These are phyloP conservation scores for Starmerella bacillaris DNA, from an alignment of 805 yeast species.

Conservation along the genomic window DNA sequence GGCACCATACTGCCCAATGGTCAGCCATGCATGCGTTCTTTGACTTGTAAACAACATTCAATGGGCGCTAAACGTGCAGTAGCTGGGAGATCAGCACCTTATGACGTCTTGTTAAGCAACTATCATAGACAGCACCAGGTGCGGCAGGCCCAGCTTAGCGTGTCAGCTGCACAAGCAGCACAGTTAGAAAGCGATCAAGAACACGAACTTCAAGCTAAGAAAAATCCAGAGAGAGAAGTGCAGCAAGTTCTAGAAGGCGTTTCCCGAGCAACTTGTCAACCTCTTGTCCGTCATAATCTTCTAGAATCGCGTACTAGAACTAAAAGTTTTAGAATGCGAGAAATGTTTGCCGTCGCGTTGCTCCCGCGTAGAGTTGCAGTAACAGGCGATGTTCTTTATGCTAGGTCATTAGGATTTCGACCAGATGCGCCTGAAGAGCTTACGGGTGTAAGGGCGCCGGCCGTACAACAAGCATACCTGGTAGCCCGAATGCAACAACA, in stretches of 20 bases:
- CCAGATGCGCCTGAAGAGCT: conserved; percentile 49
- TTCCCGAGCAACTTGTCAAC: conserved; percentile 32
- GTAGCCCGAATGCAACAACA: conserved; percentile 14
- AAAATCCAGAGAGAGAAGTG: conserved; percentile 41
- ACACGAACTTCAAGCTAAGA: conserved; percentile 14
- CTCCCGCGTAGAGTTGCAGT: conserved; percentile 32
- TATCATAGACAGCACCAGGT: conserved; percentile 89
- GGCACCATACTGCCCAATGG: conserved; percentile 90
- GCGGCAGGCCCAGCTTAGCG: conserved; percentile 25
- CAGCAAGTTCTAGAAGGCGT: conserved; percentile 83
- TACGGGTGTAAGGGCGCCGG: conserved; percentile 21
- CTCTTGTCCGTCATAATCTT: conserved; percentile 57
- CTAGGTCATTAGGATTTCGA: conserved; percentile 61
- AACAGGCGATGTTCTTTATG: conserved; percentile 38
- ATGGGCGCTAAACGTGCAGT: conserved; percentile 98
- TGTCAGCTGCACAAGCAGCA: conserved; percentile 11
- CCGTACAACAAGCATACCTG: conserved; percentile 19
- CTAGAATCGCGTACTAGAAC: conserved; percentile 56
- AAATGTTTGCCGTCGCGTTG: conserved; percentile 76
- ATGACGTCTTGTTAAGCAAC: conserved; percentile 69
- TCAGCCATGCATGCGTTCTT: conserved; percentile 87
- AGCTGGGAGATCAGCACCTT: conserved; percentile 80
- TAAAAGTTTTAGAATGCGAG: conserved; percentile 70
- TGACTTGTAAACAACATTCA: conserved; percentile 94
- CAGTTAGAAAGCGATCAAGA: conserved; percentile 10